phyloP scores from a whole-genome alignment of 768 basidiomycete species.

The Mycena indigotica region DNA sequence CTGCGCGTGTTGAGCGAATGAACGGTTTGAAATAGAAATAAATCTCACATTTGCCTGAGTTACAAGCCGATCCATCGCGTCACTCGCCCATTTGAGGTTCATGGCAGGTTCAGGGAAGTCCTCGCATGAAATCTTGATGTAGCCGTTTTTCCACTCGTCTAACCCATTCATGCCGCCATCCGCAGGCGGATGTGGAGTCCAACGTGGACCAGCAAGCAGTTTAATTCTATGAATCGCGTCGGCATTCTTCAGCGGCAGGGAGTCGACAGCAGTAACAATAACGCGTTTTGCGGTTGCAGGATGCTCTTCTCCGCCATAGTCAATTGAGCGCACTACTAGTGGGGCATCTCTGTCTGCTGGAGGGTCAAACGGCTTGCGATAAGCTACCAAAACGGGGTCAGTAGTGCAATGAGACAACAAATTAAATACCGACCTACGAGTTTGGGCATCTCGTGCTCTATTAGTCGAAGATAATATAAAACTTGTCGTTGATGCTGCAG shows the following conservation, averaged over 20 bases:
- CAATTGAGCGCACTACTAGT: conserved; percentile 70
- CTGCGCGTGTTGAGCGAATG: conserved; percentile 31
- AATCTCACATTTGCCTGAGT: conserved; percentile 81
- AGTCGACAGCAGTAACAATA: conserved; percentile 73
- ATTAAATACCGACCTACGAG: conserved; percentile 63
- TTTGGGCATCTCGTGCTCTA: conserved; percentile 87
- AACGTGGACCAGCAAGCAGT: conserved; percentile 85
- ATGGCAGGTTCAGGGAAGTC: conserved; percentile 77
- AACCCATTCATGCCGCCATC: conserved; percentile 63
- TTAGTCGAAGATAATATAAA: conserved; percentile 78
- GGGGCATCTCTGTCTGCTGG: conserved; percentile 63
- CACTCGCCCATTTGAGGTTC: conserved; percentile 96
- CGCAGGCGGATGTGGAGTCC: conserved; percentile 73
- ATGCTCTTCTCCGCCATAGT: conserved; percentile 78
- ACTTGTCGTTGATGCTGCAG: conserved; percentile 74
- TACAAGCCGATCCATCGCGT: conserved; percentile 77
- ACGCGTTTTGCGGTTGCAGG: conserved; percentile 71
- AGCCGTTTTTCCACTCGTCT: conserved; percentile 66
- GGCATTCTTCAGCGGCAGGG: conserved; percentile 65
- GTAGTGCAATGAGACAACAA: neutral
- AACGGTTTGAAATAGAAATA: conserved; percentile 6
- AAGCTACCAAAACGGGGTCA: conserved; percentile 55
- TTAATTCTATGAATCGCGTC: conserved; percentile 81
- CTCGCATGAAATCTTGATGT: conserved; percentile 89
- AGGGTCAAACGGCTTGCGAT: conserved; percentile 76